Percentiles rank a stretch among this genome's conserved stretches.
These are phyloP conservation scores for Pinus tabuliformis DNA, from an alignment of 75 land plant species.

Conservation along the genomic window DNA sequence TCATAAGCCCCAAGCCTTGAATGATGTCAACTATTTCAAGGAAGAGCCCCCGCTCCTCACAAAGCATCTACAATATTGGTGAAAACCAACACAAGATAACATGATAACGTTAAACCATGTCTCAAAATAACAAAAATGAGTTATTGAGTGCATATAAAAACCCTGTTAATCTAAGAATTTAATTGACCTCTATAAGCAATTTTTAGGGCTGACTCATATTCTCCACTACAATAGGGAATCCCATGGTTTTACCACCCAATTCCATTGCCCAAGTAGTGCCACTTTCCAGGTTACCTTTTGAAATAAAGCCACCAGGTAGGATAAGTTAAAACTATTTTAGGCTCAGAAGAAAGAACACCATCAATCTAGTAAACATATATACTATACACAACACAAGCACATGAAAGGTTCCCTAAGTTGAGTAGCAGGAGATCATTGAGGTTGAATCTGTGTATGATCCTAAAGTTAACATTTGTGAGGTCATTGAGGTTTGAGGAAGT, in stretches of 20 bases:
- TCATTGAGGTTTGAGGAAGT: too few relatives aligned
- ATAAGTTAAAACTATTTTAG: too few relatives aligned
- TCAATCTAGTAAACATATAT: too few relatives aligned
- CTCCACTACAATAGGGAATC: constrained; percentile 69
- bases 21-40: constrained; percentile 32
- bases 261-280: constrained; percentile 61
- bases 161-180: not conserved
- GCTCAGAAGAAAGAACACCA: too few relatives aligned
- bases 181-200: constrained; percentile 68
- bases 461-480: too few relatives aligned
- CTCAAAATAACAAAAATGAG: not conserved
- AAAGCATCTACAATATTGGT: constrained; percentile 51
- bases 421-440: too few relatives aligned
- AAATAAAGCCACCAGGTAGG: not conserved
- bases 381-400: too few relatives aligned
- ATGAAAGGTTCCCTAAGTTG: too few relatives aligned
- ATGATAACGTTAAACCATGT: not conserved
- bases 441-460: too few relatives aligned
- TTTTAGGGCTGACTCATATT: constrained; percentile 59
- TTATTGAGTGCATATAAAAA: not conserved
- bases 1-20: too few relatives aligned
- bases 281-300: constrained; percentile 9
- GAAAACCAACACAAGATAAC: not conserved
- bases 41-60: constrained; percentile 45
- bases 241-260: constrained; percentile 20